phyloP scores from a whole-genome alignment of 2,329 filamentous ascomycete genomes.

The Fusarium chuoi region DNA sequence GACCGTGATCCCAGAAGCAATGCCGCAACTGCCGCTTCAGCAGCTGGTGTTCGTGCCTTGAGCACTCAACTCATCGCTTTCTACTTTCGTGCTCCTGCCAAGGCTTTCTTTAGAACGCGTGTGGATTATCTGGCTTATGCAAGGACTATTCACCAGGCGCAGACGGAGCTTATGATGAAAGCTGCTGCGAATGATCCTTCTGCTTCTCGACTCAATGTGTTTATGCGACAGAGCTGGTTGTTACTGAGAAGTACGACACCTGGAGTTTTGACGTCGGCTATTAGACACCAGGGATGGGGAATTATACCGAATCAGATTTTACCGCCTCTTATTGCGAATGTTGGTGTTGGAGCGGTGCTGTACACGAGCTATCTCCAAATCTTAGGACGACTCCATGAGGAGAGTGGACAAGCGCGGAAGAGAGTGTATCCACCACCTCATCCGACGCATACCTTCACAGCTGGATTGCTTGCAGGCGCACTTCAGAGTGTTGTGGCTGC shows the following conservation, averaged over 20 bases:
- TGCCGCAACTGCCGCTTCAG: constrained; percentile 78
- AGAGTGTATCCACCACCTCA: constrained; percentile 77
- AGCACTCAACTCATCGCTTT: constrained; percentile 87
- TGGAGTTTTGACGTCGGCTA: constrained; percentile 73
- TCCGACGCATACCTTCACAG: constrained; percentile 71
- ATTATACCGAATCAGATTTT: constrained; percentile 82
- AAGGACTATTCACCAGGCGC: constrained; percentile 61
- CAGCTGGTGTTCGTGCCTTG: constrained; percentile 83
- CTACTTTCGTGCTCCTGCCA: constrained; percentile 90
- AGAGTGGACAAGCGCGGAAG: constrained; percentile 65
- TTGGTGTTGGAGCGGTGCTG: constrained; percentile 77
- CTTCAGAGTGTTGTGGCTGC: constrained; percentile 78
- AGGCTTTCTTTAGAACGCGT: constrained; percentile 89
- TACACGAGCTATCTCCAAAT: constrained; percentile 81
- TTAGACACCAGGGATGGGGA: constrained; percentile 76
- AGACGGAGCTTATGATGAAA: constrained; percentile 51
- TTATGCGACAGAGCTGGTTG: constrained; percentile 56
- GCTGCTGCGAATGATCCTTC: constrained; percentile 50
- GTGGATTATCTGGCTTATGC: constrained; percentile 82
- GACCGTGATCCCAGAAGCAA: constrained; percentile 63
- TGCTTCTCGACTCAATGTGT: constrained; percentile 47
- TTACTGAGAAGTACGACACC: constrained; percentile 73
- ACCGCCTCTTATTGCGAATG: constrained; percentile 78
- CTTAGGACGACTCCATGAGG: constrained; percentile 72
- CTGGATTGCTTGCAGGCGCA: constrained; percentile 74